phyloP scores from a whole-genome alignment of 83 land plant genomes.

The Thuja plicata region DNA sequence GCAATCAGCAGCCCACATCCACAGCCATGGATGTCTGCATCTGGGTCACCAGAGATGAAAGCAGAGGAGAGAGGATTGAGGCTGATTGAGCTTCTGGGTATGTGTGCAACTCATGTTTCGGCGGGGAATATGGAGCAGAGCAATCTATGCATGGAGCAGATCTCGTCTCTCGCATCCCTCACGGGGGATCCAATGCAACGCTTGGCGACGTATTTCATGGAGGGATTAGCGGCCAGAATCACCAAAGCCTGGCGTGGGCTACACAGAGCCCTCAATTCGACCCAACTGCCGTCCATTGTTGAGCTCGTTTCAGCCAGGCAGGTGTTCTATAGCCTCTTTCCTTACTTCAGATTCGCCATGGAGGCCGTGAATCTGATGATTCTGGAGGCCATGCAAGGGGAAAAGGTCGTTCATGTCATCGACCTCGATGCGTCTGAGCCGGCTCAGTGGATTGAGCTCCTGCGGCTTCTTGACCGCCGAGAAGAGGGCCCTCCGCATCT shows the following conservation, averaged over 20 bases:
- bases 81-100: conserved; percentile 59
- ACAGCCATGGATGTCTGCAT: too few species aligned
- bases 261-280: conserved; percentile 54
- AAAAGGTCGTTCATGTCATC: conserved; percentile 75
- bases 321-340: conserved; percentile 64
- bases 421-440: conserved; percentile 60
- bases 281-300: conserved; percentile 27
- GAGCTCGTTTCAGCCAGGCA: conserved; percentile 49
- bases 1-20: too few species aligned
- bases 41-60: conserved; percentile 24
- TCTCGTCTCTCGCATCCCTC: conserved; percentile 59
- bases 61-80: conserved; percentile 71
- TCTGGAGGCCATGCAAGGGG: conserved; percentile 87
- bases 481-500: conserved; percentile 85
- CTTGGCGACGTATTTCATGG: conserved; percentile 74
- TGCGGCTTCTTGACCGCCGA: conserved; percentile 50
- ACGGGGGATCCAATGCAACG: conserved; percentile 84
- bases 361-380: conserved; percentile 68
- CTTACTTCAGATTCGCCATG: conserved; percentile 56
- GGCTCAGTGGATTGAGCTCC: conserved; percentile 67
- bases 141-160: conserved; percentile 68
- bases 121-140: conserved; percentile 48
- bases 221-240: conserved; percentile 68
- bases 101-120: conserved; percentile 60
- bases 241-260: conserved; percentile 67